These are phyloP conservation scores for Debaryomyces nepalensis DNA, from an alignment of 1,139 yeast species.

Conservation along the genomic window DNA sequence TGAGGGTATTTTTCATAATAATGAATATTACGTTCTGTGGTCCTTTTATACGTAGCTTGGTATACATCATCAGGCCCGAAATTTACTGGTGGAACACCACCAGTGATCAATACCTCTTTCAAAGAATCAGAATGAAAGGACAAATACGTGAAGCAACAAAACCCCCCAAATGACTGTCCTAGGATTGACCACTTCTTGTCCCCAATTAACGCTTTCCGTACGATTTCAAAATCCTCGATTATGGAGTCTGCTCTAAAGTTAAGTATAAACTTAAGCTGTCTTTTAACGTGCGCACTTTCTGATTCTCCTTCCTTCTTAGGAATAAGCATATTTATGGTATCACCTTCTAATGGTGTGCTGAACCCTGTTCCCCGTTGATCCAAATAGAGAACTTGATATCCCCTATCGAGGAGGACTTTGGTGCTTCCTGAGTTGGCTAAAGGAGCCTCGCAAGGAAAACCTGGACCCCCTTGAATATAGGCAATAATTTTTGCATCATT, in stretches of 20 bases:
- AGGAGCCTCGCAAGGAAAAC: constrained; percentile 52
- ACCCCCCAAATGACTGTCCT: constrained; percentile 66
- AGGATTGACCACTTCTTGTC: constrained; percentile 50
- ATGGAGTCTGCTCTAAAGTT: constrained; percentile 58
- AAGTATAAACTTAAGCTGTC: constrained; percentile 42
- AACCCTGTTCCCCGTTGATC: constrained; percentile 67
- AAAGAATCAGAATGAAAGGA: constrained; percentile 48
- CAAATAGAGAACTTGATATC: constrained; percentile 51
- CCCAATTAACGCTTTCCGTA: constrained; percentile 43
- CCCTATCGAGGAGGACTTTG: constrained; percentile 44
- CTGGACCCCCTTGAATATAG: constrained; percentile 65
- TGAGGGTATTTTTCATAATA: constrained; percentile 54
- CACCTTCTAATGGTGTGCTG: constrained; percentile 49
- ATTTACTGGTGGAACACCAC: constrained; percentile 61
- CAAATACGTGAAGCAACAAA: constrained; percentile 53
- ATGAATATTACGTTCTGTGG: constrained; percentile 51
- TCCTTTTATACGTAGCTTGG: constrained; percentile 48
- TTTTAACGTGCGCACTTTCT: constrained; percentile 21
- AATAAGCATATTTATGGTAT: constrained; percentile 27
- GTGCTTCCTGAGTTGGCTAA: constrained; percentile 37
- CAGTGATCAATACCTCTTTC: constrained; percentile 51
- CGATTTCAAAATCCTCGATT: constrained; percentile 52
- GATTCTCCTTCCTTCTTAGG: constrained; percentile 23
- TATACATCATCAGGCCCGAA: constrained; percentile 53
- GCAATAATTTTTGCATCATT: constrained; percentile 38